These are phyloP conservation scores for Galerina sulciceps DNA, from an alignment of 768 basidiomycete genomes.

Conservation along the genomic window DNA sequence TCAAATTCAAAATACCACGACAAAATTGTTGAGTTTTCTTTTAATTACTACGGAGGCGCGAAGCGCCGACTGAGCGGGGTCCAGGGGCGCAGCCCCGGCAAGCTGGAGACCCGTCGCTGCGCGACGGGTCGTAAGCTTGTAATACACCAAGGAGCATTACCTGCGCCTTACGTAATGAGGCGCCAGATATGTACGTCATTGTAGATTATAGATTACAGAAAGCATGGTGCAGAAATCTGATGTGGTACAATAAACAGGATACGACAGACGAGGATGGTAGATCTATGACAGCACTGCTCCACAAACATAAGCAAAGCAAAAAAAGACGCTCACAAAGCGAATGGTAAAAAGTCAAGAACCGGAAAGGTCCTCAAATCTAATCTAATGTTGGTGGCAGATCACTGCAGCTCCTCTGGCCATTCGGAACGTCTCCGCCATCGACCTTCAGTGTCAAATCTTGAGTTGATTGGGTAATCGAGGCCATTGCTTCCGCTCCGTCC, in stretches of 20 bases:
- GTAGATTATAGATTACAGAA: constrained; percentile 2
- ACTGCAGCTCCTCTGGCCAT: constrained; percentile 73
- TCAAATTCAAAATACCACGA: no score
- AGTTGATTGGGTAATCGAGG: constrained; percentile 66
- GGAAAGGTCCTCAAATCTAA: not conserved
- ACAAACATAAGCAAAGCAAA: constrained; percentile 5
- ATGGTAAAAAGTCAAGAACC: not conserved
- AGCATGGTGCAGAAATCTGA: not conserved
- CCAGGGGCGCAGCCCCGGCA: no score
- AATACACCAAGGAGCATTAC: no score
- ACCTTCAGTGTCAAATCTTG: constrained; percentile 73
- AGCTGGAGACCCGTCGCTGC: no score
- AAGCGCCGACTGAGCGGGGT: no score
- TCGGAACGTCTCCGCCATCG: constrained; percentile 66
- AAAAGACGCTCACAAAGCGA: not conserved
- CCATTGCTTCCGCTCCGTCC: constrained; percentile 59
- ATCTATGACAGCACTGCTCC: not conserved
- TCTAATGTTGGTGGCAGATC: constrained; percentile 19
- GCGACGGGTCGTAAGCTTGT: no score
- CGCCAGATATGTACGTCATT: no score
- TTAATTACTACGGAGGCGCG: no score
- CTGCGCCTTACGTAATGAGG: no score
- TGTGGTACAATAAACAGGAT: not conserved
- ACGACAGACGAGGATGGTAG: not conserved
- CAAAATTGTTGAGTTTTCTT: no score